Evolutionary conservation across 208 protist genomes (phyloP), one percentile per base, ranked within the genome.

Genomic region (Blastocrithidia nonstop): DNA sequence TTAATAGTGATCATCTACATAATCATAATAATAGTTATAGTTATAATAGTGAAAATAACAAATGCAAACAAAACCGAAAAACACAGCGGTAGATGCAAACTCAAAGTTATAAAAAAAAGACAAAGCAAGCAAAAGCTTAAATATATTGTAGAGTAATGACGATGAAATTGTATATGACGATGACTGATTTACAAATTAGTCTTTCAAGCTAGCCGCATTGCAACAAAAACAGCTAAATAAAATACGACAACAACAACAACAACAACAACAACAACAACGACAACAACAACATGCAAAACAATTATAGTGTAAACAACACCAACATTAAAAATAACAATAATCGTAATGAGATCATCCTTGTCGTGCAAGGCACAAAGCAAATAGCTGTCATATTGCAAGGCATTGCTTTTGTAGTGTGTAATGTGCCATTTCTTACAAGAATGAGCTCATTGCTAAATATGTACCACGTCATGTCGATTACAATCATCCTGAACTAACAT

Each of bases 131-230:
- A n/a, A n/a, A n/a, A n/a, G n/a, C n/a, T n/a, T n/a, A n/a, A n/a
- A n/a, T n/a, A n/a, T n/a, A n/a, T n/a, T n/a, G n/a, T n/a, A 51
- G 23, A 39, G 15, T 3, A 58, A 66, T 23, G 27, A 27, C 6
- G 51, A 75, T 24, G 71, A 74, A 20, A 61, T 74, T 25, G 71
- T 73, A 19, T 79, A 79, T 57, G 76, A 78, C 13, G 71, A 80
- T 6, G 70, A 83, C 42, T 28, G 69, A 24, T 71, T 63, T 54
- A 73, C 54, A 5, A 56, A 40, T 17, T 64, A 80, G 32, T 61
- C 54, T 6, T 88, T 88, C 46, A 70, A 71, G 22, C 52, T 71
- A 26, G 75, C 59, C 4, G 46, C 52, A 27, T 54, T 60, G 9
- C 64, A 82, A 44, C 55, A 64, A 16, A 49, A 57, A 35, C 32